A percentile compares a stretch with the other conserved stretches of the same genome.
These are phyloP conservation scores for Cardiosporidium cionae DNA, from an alignment of 169 alveolate genomes.

Conservation along the genomic window DNA sequence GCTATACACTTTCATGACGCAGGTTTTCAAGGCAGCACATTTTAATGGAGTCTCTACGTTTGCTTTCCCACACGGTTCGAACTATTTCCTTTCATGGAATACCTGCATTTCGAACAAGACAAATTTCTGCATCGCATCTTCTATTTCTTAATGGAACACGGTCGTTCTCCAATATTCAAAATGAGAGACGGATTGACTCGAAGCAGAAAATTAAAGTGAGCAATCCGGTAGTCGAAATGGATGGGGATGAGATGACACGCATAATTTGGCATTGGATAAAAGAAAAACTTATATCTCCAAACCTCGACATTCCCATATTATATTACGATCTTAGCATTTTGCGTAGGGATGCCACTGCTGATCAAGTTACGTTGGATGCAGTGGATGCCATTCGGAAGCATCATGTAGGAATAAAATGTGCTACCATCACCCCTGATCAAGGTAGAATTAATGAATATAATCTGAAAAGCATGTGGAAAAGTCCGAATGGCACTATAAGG, in stretches of 20 bases:
- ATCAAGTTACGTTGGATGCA: constrained; percentile 83
- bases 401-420: constrained; percentile 87
- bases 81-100: no score
- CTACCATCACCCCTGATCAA: constrained; percentile 91
- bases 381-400: constrained; percentile 79
- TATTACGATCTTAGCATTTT: constrained; percentile 81
- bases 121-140: no score
- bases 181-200: no score
- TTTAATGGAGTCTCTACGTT: no score
- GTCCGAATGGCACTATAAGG: constrained; percentile 90
- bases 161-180: no score
- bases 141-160: no score
- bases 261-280: constrained; percentile 83
- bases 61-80: no score
- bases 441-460: constrained; percentile 83
- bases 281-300: constrained; percentile 77
- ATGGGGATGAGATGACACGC: constrained; percentile 93
- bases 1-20: no score
- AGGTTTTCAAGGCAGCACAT: no score
- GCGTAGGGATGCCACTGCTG: constrained; percentile 81
- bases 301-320: constrained; percentile 68
- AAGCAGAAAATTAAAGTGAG: constrained; percentile 49
- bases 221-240: constrained; percentile 85
- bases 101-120: no score
- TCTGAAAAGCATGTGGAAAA: constrained; percentile 85